Evolutionary conservation across 2,329 filamentous ascomycete genomes (phyloP), one percentile per base, ranked within the genome.

Genomic region (Diaporthe capsici): DNA sequence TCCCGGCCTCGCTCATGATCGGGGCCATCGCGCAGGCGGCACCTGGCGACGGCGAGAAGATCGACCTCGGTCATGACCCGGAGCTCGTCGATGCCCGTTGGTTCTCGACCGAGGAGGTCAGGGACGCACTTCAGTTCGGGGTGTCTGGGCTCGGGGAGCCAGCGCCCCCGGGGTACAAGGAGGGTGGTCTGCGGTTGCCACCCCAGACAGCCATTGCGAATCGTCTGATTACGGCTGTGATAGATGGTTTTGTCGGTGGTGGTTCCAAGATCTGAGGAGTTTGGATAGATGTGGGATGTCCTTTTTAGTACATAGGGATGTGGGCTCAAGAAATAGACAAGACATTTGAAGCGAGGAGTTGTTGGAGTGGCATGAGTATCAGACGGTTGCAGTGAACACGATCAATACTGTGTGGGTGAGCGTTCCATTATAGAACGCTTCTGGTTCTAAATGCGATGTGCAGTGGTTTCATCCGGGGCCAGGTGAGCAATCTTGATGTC

Each of bases 181-280:
- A 96, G 82, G 95, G 95, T 0, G 91, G 89, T 4, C 84, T 99
- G 86, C 90, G 95, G 74, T 84, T 99, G 82, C 97, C 97, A 61
- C 95, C 95, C 2, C 86, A 89, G 75, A 98, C 95, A 49, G 96
- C 97, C 1, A 98, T 99, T 88, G 97, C 97, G 22, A 94, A 98
- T 84, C 94, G 96, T 82, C 85, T 98, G 81, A 92, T 99, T 80
- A 89, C 88, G 71, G 95, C 95, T 1, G 95, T 98, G 20, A 90
- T 93, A 0, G 91, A 92, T 70, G 95, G 95, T 0, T 97, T 94
- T 82, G 86, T 94, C 76, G 88, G 87, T 15, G 87, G 86, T 2
- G 84, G 78, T 5, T 80, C 88, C 76, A 93, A 91, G 83, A 90
- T 90, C 13, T 90, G 83, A 79, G 37, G 60, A 37, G 17, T 37